Percentiles rank a stretch among this genome's conserved stretches.
Conservation (phyloP, 805 yeast genomes). For the Pachysolen tannophilus region DNA sequence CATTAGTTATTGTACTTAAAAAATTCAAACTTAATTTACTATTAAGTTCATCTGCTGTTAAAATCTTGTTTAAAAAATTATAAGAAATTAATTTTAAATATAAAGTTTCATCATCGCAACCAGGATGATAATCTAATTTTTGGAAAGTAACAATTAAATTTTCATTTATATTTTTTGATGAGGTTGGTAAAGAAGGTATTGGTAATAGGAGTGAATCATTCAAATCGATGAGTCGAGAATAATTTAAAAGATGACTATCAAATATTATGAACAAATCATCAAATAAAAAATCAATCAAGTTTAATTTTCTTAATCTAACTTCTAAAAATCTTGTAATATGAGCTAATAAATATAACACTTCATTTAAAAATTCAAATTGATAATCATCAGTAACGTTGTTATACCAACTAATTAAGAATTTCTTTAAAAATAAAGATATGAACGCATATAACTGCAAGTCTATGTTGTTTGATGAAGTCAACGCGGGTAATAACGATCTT, state of each 20-base stretch:
- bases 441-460: constrained; percentile 39
- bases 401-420: constrained; percentile 43
- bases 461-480: constrained; percentile 30
- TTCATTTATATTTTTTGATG: constrained; percentile 3
- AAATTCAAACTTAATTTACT: constrained; percentile 31
- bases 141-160: constrained; percentile 27
- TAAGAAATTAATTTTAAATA: constrained; percentile 29
- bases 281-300: constrained; percentile 28
- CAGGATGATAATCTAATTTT: constrained; percentile 22
- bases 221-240: constrained; percentile 18
- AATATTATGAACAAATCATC: constrained; percentile 37
- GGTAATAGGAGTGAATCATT: constrained; percentile 24
- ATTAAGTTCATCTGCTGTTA: constrained; percentile 33
- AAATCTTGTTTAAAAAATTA: constrained; percentile 23
- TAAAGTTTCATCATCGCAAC: constrained; percentile 8
- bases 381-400: constrained; percentile 29
- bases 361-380: constrained; percentile 26
- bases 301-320: constrained; percentile 21
- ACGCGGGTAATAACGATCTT: constrained; percentile 25
- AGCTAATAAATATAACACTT: constrained; percentile 29
- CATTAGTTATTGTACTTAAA: constrained; percentile 30
- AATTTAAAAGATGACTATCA: constrained; percentile 27
- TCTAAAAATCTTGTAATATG: constrained; percentile 32
- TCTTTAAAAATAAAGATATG: constrained; percentile 35
- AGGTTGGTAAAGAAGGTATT: constrained; percentile 1